A percentile compares a stretch with the other conserved stretches of the same genome.
phyloP scores from a whole-genome alignment of 2,329 filamentous ascomycete genomes.

The Fusarium proliferatum region DNA sequence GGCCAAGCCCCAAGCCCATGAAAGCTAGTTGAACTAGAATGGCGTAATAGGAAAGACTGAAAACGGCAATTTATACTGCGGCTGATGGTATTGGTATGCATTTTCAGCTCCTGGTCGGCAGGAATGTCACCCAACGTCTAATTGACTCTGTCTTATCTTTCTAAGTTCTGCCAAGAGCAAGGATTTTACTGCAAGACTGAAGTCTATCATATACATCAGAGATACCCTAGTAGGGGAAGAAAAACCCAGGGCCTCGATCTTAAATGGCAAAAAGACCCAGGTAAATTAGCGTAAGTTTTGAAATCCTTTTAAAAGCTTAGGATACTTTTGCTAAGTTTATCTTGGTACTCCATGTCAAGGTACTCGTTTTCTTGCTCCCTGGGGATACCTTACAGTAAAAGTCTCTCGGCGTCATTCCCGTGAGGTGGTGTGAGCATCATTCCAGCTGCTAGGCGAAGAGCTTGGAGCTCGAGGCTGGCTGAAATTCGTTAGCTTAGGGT shows the following conservation, averaged over 20 bases:
- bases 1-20: not conserved
- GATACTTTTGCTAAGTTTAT: no score
- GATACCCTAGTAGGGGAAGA: no score
- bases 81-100: not conserved
- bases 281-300: no score
- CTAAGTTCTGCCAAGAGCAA: not conserved
- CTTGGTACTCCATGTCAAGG: no score
- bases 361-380: fast-evolving
- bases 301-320: no score
- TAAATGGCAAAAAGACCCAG: no score
- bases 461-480: not conserved
- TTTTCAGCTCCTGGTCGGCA: not conserved
- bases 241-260: no score
- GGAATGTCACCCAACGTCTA: not conserved
- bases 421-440: not conserved
- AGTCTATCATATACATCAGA: not conserved
- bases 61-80: not conserved
- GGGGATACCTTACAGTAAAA: fast-evolving
- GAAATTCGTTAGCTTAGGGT: not conserved
- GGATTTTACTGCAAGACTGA: fast-evolving
- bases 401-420: not conserved
- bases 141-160: not conserved
- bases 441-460: not conserved
- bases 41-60: not conserved
- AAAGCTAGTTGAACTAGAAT: not conserved